Evolutionary conservation across 2,329 filamentous ascomycete genomes (phyloP), one percentile per base, ranked within the genome.

Genomic region (Colletotrichum cordylinicola): DNA sequence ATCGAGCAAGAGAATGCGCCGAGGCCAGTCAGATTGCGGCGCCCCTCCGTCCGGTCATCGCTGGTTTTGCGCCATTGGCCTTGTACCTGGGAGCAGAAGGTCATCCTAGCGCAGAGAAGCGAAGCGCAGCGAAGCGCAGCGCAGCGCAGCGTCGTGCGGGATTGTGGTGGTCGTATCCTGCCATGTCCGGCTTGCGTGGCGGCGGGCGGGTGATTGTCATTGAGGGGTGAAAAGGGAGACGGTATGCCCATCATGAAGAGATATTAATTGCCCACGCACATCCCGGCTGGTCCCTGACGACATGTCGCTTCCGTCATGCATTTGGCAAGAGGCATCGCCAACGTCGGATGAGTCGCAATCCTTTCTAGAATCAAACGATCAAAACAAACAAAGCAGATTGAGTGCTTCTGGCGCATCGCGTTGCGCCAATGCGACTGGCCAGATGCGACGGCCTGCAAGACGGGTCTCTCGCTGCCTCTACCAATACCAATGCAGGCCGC

Each of bases 181-280:
- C 29, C 52, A 13, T 37, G 66, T 39, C 66, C 70, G 78, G 79
- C 79, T 80, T 82, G 80, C 77, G 80, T 82, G 81, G 81, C 80
- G 79, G 68, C 80, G 79, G 69, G 77, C 58, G 69, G 77, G 52
- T 67, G 31, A 56, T 60, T 67, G 60, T 65, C 29, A 35, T 60
- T 67, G 78, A 77, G 82, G 80, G 80, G 80, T 76, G 78, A 69
- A 78, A 77, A 81, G 79, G 79, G 79, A 76, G 77, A 80, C 80
- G 78, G 77, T 70, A 79, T 79, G 75, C 29, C 52, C 70, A 56
- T 74, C 70, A 72, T 73, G 74, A 70, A 74, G 58, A 65, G 48
- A 70, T 62, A 74, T 70, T 74, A 74, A 70, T 52, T 66, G 64
- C 37, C 60, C 71, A 70, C 74, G 64, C 62, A 60, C 74, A 74